A percentile compares a stretch with the other conserved stretches of the same genome.
These are phyloP conservation scores for Hanseniaspora occidentalis DNA, from an alignment of 805 yeast species.

Conservation along the genomic window DNA sequence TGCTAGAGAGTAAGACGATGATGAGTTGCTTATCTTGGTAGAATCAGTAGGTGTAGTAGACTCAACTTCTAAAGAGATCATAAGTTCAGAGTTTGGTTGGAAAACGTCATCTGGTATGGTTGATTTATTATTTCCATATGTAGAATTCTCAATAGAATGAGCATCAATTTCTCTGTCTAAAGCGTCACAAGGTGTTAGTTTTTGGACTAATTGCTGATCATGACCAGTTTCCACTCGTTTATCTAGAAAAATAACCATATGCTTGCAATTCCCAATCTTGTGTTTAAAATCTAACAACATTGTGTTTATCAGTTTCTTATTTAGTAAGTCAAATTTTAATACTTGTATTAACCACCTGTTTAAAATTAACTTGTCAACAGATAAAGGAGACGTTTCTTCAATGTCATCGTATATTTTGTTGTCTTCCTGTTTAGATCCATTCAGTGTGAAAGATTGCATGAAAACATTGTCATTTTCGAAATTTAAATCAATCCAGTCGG, in stretches of 20 bases:
- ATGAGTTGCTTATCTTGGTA: not conserved
- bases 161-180: no score
- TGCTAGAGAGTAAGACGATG: not conserved
- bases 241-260: slow-evolving; percentile 27
- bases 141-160: no score
- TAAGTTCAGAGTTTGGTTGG: not conserved
- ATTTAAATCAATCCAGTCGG: slow-evolving; percentile 10
- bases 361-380: not conserved
- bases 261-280: slow-evolving; percentile 28
- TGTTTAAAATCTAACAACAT: slow-evolving; percentile 25
- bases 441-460: slow-evolving; percentile 19
- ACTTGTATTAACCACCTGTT: not conserved
- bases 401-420: not conserved
- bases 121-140: no score
- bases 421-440: not conserved
- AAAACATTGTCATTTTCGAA: slow-evolving; percentile 29
- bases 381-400: not conserved
- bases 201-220: no score
- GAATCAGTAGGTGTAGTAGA: slow-evolving; percentile 5
- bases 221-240: slow-evolving; percentile 18
- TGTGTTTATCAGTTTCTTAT: slow-evolving; percentile 22
- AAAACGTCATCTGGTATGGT: no score
- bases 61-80: slow-evolving; percentile 3
- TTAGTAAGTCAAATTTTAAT: not conserved
- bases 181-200: no score